Conservation (phyloP, 208 protist species). For the Leishmania major region DNA sequence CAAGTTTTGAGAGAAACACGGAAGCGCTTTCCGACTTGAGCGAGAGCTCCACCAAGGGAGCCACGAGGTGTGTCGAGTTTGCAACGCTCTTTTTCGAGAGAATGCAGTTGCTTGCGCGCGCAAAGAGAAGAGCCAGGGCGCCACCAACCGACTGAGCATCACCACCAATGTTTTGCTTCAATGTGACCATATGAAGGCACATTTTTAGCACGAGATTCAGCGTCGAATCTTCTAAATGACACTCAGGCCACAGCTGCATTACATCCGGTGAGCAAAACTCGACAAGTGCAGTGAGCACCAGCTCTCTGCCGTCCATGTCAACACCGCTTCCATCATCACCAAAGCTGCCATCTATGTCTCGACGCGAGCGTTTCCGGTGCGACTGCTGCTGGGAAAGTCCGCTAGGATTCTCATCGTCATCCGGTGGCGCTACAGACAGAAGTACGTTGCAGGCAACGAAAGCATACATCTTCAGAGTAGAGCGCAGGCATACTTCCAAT, state of each 20-base stretch:
- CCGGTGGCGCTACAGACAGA: conserved; percentile 42
- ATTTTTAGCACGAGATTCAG: conserved; percentile 72
- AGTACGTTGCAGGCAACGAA: conserved; percentile 82
- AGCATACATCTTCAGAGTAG: conserved; percentile 88
- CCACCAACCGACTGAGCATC: conserved; percentile 80
- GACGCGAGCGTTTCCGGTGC: conserved; percentile 43
- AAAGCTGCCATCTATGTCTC: conserved; percentile 61
- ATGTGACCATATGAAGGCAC: conserved; percentile 82
- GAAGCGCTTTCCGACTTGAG: conserved; percentile 77
- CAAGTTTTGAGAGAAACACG: conserved; percentile 75
- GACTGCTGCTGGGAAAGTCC: conserved; percentile 32
- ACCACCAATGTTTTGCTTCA: conserved; percentile 79
- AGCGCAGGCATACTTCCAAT: conserved; percentile 68
- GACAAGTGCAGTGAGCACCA: conserved; percentile 78
- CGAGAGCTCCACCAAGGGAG: conserved; percentile 73
- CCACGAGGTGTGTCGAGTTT: conserved; percentile 62
- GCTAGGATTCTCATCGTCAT: conserved; percentile 52
- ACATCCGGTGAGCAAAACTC: conserved; percentile 77
- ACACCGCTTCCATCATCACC: conserved; percentile 89
- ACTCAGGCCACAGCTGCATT: conserved; percentile 56
- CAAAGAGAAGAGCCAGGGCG: conserved; percentile 67
- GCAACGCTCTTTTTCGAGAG: conserved; percentile 41
- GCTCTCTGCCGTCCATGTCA: conserved; percentile 86
- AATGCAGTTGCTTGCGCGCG: conserved; percentile 55
- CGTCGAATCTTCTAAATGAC: conserved; percentile 57